Conservation (phyloP, 2,329 filamentous ascomycete genomes). For the Sclerotinia spermophila region DNA sequence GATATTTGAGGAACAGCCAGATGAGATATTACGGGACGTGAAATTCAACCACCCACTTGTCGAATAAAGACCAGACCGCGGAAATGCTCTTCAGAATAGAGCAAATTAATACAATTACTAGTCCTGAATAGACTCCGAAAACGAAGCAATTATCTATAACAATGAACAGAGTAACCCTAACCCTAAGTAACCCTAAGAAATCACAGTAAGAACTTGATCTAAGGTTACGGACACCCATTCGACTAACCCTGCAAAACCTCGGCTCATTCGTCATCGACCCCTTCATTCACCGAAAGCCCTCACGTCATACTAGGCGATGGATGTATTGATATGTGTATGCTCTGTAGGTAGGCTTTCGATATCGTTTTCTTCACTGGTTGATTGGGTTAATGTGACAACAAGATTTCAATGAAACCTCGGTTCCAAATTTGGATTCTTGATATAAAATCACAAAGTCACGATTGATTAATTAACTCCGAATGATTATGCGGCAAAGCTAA, state of each 20-base stretch:
- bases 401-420: neutral
- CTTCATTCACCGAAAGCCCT: neutral
- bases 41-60: neutral
- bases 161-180: too few species aligned
- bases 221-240: neutral
- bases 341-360: neutral
- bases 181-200: too few species aligned
- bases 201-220: neutral
- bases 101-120: too few species aligned
- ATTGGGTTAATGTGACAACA: neutral
- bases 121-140: neutral
- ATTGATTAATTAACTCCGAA: neutral
- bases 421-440: neutral
- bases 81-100: neutral
- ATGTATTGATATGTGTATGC: neutral
- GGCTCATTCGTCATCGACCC: neutral
- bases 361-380: too few species aligned
- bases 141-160: too few species aligned
- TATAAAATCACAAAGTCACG: neutral
- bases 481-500: neutral
- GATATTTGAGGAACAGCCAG: neutral
- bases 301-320: neutral
- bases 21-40: neutral
- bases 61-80: neutral
- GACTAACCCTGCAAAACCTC: neutral